Evolutionary conservation across 768 basidiomycete genomes (phyloP).

Genomic region (Tricholoma flavovirens): DNA sequence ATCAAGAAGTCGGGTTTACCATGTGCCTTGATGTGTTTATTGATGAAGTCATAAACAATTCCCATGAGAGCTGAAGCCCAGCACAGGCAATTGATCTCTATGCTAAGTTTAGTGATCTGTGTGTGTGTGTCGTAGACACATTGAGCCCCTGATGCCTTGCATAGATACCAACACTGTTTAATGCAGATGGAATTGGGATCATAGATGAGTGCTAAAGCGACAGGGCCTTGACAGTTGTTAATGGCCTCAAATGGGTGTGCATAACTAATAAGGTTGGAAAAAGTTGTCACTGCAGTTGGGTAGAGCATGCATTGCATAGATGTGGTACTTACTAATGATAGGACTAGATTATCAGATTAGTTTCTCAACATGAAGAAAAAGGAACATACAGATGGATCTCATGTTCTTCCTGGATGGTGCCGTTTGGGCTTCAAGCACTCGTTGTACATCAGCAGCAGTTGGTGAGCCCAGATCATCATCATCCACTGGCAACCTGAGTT

Average conservation of each 20-base stretch:
- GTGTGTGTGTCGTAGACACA: background rate
- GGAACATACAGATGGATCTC: background rate
- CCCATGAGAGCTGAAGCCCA: background rate
- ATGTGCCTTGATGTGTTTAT: background rate
- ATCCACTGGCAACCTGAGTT: background rate
- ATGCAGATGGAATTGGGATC: background rate
- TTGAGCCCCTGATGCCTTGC: background rate
- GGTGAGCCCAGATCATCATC: background rate
- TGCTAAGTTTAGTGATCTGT: background rate
- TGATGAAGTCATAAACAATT: background rate
- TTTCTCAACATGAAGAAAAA: background rate
- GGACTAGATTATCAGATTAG: background rate
- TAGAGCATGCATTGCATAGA: background rate
- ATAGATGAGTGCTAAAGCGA: background rate
- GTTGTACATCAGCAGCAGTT: background rate
- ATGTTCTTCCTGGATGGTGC: background rate
- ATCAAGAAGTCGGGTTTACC: background rate
- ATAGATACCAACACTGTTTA: background rate
- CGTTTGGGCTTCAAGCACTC: background rate
- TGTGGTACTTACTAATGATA: background rate
- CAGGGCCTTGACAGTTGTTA: background rate
- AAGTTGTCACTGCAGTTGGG: background rate
- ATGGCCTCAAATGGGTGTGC: background rate
- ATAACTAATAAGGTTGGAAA: background rate
- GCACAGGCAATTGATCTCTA: background rate